These are phyloP conservation scores for Podospora pseudoanserina DNA, from an alignment of 495 filamentous ascomycete species.

Conservation along the genomic window DNA sequence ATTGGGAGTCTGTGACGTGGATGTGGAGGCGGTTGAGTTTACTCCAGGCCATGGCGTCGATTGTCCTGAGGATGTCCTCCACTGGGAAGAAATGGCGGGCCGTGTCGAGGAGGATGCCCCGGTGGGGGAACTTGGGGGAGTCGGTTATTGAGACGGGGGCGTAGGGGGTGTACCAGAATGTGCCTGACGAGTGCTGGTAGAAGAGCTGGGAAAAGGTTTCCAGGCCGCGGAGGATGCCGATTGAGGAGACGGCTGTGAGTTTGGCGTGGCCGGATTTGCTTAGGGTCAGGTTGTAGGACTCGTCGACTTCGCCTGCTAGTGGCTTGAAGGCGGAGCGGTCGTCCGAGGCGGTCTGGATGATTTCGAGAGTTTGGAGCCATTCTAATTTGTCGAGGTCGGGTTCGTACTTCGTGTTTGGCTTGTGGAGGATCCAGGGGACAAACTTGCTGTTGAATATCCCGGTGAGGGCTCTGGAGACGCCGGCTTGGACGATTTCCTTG, in stretches of 20 bases:
- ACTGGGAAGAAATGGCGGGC: slow-evolving; percentile 62
- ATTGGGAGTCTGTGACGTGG: slow-evolving; percentile 77
- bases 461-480: slow-evolving; percentile 42
- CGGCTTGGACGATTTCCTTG: slow-evolving; percentile 48
- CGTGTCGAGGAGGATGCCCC: slow-evolving; percentile 72
- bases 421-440: slow-evolving; percentile 73
- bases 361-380: slow-evolving; percentile 52
- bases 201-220: slow-evolving; percentile 74
- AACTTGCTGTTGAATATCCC: slow-evolving; percentile 60
- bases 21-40: slow-evolving; percentile 78
- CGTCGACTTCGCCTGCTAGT: slow-evolving; percentile 60
- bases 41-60: slow-evolving; percentile 69
- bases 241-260: slow-evolving; percentile 59
- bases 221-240: slow-evolving; percentile 63
- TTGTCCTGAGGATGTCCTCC: slow-evolving; percentile 59
- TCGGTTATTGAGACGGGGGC: slow-evolving; percentile 67
- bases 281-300: slow-evolving; percentile 66
- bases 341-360: slow-evolving; percentile 57
- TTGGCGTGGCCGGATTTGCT: slow-evolving; percentile 49
- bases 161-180: slow-evolving; percentile 57
- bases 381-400: slow-evolving; percentile 46
- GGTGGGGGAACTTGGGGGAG: slow-evolving; percentile 62
- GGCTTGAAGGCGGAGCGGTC: slow-evolving; percentile 54
- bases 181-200: slow-evolving; percentile 56
- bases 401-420: slow-evolving; percentile 57